Percentiles rank a stretch among this genome's conserved stretches.
phyloP scores from a whole-genome alignment of 805 yeast genomes.

The Candida adriatica region DNA sequence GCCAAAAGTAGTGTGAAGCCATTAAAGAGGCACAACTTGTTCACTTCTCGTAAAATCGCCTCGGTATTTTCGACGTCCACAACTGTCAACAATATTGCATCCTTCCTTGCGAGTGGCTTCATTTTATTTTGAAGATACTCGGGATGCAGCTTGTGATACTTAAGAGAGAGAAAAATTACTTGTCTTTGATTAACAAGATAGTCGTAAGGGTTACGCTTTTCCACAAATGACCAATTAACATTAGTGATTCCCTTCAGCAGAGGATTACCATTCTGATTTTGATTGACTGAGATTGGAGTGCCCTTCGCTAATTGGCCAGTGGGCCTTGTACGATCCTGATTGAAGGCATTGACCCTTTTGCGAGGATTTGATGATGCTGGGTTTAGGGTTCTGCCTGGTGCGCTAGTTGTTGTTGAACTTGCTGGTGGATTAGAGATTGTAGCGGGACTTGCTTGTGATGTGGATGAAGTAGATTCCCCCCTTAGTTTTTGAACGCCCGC shows the following conservation, averaged over 20 bases:
- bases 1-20: constrained; percentile 35
- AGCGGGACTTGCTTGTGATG: constrained; percentile 1
- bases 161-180: constrained; percentile 57
- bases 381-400: constrained; percentile 1
- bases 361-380: constrained; percentile 5
- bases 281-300: constrained; percentile 45
- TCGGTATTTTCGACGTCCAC: constrained; percentile 59
- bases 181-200: constrained; percentile 54
- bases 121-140: constrained; percentile 63
- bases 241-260: constrained; percentile 47
- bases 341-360: constrained; percentile 21
- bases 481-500: constrained; percentile 59
- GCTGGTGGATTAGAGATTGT: constrained; percentile 2
- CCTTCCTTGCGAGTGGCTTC: constrained; percentile 31
- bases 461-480: constrained; percentile 20
- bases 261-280: constrained; percentile 70
- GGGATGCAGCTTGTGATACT: constrained; percentile 70
- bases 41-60: constrained; percentile 34
- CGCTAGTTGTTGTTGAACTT: constrained; percentile 2
- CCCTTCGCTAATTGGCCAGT: constrained; percentile 14
- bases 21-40: constrained; percentile 32
- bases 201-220: constrained; percentile 46
- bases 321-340: constrained; percentile 13
- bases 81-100: constrained; percentile 51
- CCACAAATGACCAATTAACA: constrained; percentile 46